phyloP scores from a whole-genome alignment of 2,329 filamentous ascomycete genomes.

The Fusarium illudens region DNA sequence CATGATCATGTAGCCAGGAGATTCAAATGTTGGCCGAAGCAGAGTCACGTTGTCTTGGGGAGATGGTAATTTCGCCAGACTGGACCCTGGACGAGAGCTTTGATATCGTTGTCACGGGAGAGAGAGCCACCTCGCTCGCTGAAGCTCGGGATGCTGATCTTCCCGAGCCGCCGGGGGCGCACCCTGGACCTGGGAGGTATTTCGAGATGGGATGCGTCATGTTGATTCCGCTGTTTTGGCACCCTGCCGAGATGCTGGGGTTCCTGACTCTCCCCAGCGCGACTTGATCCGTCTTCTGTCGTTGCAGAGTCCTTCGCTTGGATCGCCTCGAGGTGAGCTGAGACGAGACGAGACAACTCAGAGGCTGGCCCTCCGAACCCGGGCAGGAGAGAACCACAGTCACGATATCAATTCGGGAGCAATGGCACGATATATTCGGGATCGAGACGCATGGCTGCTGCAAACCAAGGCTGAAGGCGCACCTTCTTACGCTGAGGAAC shows the following conservation, averaged over 20 bases:
- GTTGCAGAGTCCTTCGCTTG: background rate
- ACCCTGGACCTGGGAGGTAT: slow-evolving; percentile 7
- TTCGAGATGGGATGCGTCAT: slow-evolving; percentile 12
- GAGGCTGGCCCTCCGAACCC: background rate
- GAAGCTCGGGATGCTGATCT: slow-evolving; percentile 32
- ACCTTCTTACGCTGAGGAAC: background rate
- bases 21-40: slow-evolving; percentile 13
- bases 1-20: slow-evolving; percentile 16
- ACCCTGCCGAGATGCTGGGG: background rate
- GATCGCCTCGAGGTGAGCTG: background rate
- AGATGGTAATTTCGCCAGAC: slow-evolving; percentile 31
- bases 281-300: background rate
- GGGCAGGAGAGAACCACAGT: slow-evolving; percentile 1
- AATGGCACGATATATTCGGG: slow-evolving; percentile 22
- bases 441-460: background rate
- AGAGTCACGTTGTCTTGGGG: slow-evolving; percentile 22
- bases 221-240: background rate
- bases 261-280: background rate
- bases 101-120: slow-evolving; percentile 12
- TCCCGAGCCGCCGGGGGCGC: slow-evolving; percentile 23
- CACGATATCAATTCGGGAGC: slow-evolving; percentile 24
- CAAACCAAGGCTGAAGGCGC: slow-evolving; percentile 4
- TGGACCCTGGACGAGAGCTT: slow-evolving; percentile 2
- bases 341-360: background rate
- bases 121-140: slow-evolving; percentile 11